Evolutionary conservation across 2,329 filamentous ascomycete species (phyloP), one percentile per base, ranked within the genome.

Genomic region (Colletotrichum sp.): DNA sequence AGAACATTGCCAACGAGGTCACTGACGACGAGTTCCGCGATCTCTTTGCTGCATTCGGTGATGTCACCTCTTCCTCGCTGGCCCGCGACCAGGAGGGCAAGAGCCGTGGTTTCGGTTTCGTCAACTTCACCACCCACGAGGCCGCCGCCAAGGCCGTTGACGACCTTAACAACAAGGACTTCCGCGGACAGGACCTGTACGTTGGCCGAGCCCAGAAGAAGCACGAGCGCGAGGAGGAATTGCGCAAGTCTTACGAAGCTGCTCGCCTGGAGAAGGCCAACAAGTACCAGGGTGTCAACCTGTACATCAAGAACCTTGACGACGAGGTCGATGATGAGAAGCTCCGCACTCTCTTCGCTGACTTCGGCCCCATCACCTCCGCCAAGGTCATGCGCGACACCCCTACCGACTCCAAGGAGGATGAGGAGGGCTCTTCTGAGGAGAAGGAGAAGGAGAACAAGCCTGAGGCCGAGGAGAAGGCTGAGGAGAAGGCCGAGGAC

Each of bases 141-240:
- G 91, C 91, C 82, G 97, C 97, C 76, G 86, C 91, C 81, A 91
- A 92, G 85, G 96, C 97, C 76, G 97, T 98, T 73, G 96, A 98
- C 0, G 93, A 95, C 78, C 92, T 99, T 78, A 96, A 99, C 85
- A 93, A 94, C 83, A 95, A 92, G 81, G 96, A 98, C 66, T 95
- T 98, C 90, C 94, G 94, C 82, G 94, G 95, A 75, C 95, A 98
- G 89, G 97, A 97, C 83, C 92, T 99, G 75, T 99, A 99, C 83
- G 97, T 99, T 79, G 97, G 97, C 79, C 96, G 97, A 84, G 97
- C 97, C 72, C 97, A 98, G 90, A 99, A 99, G 94, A 99, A 99
- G 91, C 97, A 98, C 84, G 97, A 99, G 90, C 97, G 97, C 81
- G 97, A 99, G 89, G 97, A 99, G 88, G 97, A 99, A 87, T 93